Conservation (phyloP, 2,329 filamentous ascomycete species). For the Penicillium sp. region DNA sequence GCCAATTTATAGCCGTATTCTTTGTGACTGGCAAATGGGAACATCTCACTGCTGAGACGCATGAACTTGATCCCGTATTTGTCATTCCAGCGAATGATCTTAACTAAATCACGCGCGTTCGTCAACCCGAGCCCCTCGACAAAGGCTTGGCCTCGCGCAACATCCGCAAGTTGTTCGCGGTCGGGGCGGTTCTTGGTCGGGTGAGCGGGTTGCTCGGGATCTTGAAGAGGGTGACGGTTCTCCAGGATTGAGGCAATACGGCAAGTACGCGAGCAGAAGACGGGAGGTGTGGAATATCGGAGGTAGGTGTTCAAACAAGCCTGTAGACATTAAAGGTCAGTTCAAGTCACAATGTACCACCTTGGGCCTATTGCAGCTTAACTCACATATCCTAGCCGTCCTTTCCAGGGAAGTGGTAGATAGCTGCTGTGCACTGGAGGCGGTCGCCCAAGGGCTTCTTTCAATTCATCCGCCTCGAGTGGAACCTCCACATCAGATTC, state of each 20-base stretch:
- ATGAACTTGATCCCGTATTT: conserved; percentile 90
- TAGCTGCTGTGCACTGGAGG: conserved; percentile 81
- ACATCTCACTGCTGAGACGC: conserved; percentile 93
- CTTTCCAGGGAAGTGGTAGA: conserved; percentile 87
- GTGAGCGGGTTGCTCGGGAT: conserved; percentile 76
- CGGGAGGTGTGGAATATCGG: conserved; percentile 73
- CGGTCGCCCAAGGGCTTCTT: conserved; percentile 61
- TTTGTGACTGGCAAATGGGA: conserved; percentile 88
- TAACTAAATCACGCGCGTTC: conserved; percentile 79
- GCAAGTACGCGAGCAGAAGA: conserved; percentile 90
- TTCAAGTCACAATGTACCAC: too few relatives aligned
- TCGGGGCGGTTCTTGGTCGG: conserved; percentile 84
- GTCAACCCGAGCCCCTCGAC: conserved; percentile 76
- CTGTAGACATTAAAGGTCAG: conserved; percentile 40
- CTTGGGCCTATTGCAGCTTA: not conserved
- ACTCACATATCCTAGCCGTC: conserved; percentile 81
- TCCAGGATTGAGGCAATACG: conserved; percentile 88
- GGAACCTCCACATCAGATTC: conserved; percentile 56
- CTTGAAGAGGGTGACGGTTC: conserved; percentile 76
- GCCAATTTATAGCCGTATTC: conserved; percentile 84
- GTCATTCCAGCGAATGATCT: conserved; percentile 90
- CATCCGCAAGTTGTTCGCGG: conserved; percentile 66
- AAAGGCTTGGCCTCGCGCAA: conserved; percentile 68
- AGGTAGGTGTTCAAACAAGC: conserved; percentile 93
- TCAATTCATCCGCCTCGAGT: conserved; percentile 58